Percentiles rank a stretch among this genome's conserved stretches.
Evolutionary conservation across 2,329 filamentous ascomycete species (phyloP).

Genomic region (Dothiorella sarmentorum): DNA sequence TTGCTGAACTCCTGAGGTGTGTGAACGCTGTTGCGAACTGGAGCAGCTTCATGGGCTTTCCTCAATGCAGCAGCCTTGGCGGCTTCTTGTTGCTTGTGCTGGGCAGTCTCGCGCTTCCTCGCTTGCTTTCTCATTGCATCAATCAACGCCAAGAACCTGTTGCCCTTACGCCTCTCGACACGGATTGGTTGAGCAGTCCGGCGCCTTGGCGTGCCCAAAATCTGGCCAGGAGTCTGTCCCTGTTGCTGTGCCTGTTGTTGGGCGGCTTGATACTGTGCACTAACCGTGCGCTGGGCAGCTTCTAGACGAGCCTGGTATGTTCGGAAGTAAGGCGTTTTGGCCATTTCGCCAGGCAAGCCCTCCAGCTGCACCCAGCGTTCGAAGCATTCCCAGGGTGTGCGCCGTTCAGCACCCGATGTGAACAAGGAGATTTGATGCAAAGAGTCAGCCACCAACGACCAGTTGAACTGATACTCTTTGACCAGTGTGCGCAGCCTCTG

Average conservation of each 20-base stretch:
- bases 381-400: constrained; percentile 98
- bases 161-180: constrained; percentile 82
- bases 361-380: constrained; percentile 94
- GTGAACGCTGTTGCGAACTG: constrained; percentile 59
- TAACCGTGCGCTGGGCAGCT: constrained; percentile 57
- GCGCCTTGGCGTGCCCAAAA: constrained; percentile 54
- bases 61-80: constrained; percentile 69
- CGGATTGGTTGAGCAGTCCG: constrained; percentile 72
- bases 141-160: constrained; percentile 82
- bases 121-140: constrained; percentile 94
- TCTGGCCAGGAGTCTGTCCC: constrained; percentile 50
- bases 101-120: constrained; percentile 82
- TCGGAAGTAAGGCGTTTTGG: constrained; percentile 93
- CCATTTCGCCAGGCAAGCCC: constrained; percentile 86
- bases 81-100: constrained; percentile 81
- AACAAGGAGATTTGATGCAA: constrained; percentile 71
- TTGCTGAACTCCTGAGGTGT: constrained; percentile 90
- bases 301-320: constrained; percentile 63
- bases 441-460: constrained; percentile 87
- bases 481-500: constrained; percentile 83
- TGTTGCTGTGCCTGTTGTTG: constrained; percentile 54
- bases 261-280: constrained; percentile 56
- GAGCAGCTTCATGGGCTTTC: constrained; percentile 69
- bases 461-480: constrained; percentile 94
- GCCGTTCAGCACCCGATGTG: constrained; percentile 79